A percentile compares a stretch with the other conserved stretches of the same genome.
Conservation (phyloP, 179 eudicot genomes). For the Spinacia oleracea region DNA sequence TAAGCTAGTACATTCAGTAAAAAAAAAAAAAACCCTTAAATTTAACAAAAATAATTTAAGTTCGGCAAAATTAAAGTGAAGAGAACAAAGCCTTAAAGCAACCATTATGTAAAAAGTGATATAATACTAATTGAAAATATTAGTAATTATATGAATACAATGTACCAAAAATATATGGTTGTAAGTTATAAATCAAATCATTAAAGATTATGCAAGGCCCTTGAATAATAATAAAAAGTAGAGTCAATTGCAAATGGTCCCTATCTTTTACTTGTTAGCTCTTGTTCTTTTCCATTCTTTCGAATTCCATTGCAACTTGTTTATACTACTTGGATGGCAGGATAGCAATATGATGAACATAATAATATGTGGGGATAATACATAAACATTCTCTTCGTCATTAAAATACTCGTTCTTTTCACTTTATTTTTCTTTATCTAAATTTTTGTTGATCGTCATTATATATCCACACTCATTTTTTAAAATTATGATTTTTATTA, state of each 20-base stretch:
- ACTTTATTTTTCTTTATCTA: background rate
- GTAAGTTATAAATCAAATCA: constrained; percentile 11
- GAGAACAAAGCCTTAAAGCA: no score
- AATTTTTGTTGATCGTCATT: background rate
- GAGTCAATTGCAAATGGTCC: constrained; percentile 12
- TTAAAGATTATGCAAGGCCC: constrained; percentile 3
- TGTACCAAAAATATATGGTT: constrained; percentile 2
- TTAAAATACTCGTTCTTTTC: background rate
- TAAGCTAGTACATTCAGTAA: no score
- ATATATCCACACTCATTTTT: no score
- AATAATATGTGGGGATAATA: background rate
- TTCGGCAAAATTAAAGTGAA: no score
- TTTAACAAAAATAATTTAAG: no score
- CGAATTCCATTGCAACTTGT: constrained; percentile 32
- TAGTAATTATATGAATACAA: background rate
- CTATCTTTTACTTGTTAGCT: constrained; percentile 9
- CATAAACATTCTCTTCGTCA: background rate
- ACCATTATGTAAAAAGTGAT: no score
- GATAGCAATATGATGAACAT: constrained; percentile 20
- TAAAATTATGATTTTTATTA: no score
- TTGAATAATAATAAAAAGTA: background rate
- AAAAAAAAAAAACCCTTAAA: no score
- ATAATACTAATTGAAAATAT: no score
- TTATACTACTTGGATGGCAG: constrained; percentile 13
- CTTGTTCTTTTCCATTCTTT: constrained; percentile 28